These are phyloP conservation scores for Neonectria sp. DNA, from an alignment of 2,329 filamentous ascomycete genomes.

Conservation along the genomic window DNA sequence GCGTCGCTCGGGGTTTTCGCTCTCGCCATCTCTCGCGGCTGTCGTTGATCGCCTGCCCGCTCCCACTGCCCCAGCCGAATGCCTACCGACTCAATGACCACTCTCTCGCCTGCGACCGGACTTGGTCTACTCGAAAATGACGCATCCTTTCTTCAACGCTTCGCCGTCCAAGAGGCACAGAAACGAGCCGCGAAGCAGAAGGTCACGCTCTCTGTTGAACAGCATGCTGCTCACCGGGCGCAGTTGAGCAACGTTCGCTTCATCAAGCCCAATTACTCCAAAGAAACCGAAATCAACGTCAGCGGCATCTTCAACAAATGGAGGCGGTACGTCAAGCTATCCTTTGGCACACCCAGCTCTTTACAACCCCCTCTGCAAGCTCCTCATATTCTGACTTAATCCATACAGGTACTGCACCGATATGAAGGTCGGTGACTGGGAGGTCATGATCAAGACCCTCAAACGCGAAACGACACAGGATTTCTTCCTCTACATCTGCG, in stretches of 20 bases:
- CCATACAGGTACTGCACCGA: conserved; percentile 39
- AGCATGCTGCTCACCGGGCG: conserved; percentile 37
- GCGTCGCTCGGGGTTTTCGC: background rate
- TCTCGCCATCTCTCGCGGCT: background rate
- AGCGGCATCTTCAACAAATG: conserved; percentile 41
- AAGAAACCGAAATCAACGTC: conserved; percentile 42
- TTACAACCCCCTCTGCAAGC: background rate
- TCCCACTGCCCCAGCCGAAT: background rate
- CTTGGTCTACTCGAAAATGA: conserved; percentile 24
- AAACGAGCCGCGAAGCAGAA: conserved; percentile 27
- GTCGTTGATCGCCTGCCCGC: background rate
- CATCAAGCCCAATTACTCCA: conserved; percentile 40
- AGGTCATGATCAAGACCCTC: conserved; percentile 37
- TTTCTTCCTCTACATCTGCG: conserved; percentile 46
- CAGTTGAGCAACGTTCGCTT: conserved; percentile 38
- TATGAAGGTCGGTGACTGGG: conserved; percentile 39
- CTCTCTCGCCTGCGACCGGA: background rate
- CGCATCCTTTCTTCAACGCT: conserved; percentile 27
- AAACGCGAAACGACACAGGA: conserved; percentile 39
- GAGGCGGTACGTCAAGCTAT: conserved; percentile 37
- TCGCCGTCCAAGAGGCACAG: conserved; percentile 10
- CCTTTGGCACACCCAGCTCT: too few relatives aligned
- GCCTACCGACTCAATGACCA: conserved; percentile 8
- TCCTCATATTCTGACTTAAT: conserved; percentile 20
- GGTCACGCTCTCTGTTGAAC: conserved; percentile 37